Percentiles rank a stretch among this genome's conserved stretches.
phyloP scores from a whole-genome alignment of 2,329 filamentous ascomycete genomes.

The Cercospora sp. region DNA sequence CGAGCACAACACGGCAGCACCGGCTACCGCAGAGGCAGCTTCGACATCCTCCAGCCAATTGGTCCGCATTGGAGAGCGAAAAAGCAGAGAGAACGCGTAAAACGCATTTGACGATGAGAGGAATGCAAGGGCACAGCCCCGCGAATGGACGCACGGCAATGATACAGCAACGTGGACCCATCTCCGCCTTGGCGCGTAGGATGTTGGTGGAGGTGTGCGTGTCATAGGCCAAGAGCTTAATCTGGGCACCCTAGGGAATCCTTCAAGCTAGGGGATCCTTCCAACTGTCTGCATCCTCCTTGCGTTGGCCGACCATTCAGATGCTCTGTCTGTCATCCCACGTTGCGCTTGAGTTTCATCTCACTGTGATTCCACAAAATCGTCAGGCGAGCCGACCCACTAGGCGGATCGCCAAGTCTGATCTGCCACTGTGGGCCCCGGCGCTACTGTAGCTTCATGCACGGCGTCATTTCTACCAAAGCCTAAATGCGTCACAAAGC shows the following conservation, averaged over 20 bases:
- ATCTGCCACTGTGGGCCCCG: background rate
- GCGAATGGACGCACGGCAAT: background rate
- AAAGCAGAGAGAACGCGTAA: background rate
- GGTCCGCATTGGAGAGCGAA: background rate
- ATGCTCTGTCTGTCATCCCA: background rate
- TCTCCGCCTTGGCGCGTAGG: background rate
- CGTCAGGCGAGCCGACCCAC: background rate
- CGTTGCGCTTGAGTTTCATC: background rate
- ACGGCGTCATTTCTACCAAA: background rate
- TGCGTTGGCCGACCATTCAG: background rate
- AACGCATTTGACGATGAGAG: background rate
- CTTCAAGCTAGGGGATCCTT: background rate
- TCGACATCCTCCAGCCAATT: background rate
- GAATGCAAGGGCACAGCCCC: background rate
- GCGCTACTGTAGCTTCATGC: background rate
- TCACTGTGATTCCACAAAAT: background rate
- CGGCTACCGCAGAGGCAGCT: background rate
- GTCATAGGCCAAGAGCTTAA: background rate
- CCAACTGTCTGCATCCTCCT: background rate
- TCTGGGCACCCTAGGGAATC: background rate
- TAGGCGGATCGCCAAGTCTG: background rate
- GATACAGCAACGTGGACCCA: background rate
- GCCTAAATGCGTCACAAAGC: background rate
- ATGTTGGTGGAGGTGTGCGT: background rate
- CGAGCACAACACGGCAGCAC: background rate